Evolutionary conservation across 352 stramenopile species (phyloP), one percentile per base, ranked within the genome.

Genomic region (Elongisporangium anandrum): DNA sequence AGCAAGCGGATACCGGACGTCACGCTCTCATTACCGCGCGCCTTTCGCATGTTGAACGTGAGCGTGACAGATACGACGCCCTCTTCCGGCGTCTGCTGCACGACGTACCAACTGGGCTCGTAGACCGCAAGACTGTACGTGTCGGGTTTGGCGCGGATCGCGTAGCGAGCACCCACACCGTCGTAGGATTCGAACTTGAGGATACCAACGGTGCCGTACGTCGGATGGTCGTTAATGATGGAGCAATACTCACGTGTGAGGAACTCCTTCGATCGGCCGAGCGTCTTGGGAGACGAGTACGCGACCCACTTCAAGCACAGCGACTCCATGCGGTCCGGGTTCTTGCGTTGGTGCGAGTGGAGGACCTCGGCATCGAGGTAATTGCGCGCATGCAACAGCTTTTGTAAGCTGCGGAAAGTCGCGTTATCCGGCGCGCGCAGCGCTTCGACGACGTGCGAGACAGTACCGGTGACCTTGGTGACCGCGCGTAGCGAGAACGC

Each of bases 281-380:
- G 70, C 51, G 83, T 87, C 61, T 90, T 93, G 38, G 76, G 79
- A 1, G 86, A 87, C 41, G 77, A 88, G 58, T 87, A 81, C 41
- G 86, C 85, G 56, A 89, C 63, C 86, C 86, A 95, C 66, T 95
- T 95, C 61, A 95, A 69, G 59, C 82, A 78, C 59, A 95, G 75
- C 38, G 79, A 90, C 65, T 93, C 85, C 49, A 67, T 57, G 4
- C 56, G 60, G 7, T 59, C 57, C 21, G 58, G 26, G 60, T 77
- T 73, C 12, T 56, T 52, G 12, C 53, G 60, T 10, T 57, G 41
- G 57, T 95, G 77, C 5, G 77, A 64, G 57, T 91, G 73, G 26
- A 95, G 65, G 56, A 95, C 86, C 66, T 95, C 82, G 39, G 75
- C 80, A 59, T 95, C 86, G 15, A 92, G 55, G 54, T 87, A 93